phyloP scores from a whole-genome alignment of 805 yeast species.

The Spathaspora girioi region DNA sequence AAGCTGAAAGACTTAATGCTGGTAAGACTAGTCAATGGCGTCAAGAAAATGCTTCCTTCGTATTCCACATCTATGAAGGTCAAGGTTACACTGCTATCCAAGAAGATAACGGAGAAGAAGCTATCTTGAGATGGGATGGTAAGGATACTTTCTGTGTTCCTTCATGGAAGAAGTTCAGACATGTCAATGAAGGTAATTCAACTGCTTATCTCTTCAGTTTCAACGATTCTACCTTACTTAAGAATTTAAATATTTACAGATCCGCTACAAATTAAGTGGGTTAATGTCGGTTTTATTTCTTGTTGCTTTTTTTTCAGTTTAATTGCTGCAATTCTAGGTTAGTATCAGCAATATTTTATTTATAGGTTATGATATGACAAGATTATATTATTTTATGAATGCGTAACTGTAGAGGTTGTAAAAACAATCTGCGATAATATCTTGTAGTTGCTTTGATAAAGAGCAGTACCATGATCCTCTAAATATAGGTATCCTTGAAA shows the following conservation, averaged over 20 bases:
- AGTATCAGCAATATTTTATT: not conserved
- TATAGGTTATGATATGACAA: not conserved
- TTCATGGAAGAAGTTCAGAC: constrained; percentile 8
- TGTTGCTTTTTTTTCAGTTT: not conserved
- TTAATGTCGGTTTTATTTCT: not conserved
- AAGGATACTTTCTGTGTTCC: constrained; percentile 11
- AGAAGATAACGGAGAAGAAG: constrained; percentile 6
- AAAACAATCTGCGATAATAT: no score
- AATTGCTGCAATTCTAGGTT: not conserved
- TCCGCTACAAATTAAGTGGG: not conserved
- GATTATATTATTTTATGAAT: not conserved
- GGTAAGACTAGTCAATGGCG: constrained; percentile 6
- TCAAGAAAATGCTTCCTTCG: constrained; percentile 10
- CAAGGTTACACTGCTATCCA: constrained; percentile 8
- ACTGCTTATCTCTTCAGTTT: constrained; percentile 10
- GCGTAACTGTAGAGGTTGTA: not conserved
- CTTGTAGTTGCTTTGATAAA: no score
- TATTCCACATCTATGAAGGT: constrained; percentile 9
- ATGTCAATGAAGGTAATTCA: constrained; percentile 9
- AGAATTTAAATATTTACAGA: constrained; percentile 10
- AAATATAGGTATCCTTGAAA: no score
- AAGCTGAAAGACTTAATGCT: constrained; percentile 9
- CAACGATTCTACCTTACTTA: constrained; percentile 11
- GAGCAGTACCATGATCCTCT: no score
- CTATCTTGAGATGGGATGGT: constrained; percentile 7